Evolutionary conservation across 1,284 basidiomycete genomes (phyloP), one percentile per base, ranked within the genome.

Genomic region (Cutaneotrichosporon cutaneum): DNA sequence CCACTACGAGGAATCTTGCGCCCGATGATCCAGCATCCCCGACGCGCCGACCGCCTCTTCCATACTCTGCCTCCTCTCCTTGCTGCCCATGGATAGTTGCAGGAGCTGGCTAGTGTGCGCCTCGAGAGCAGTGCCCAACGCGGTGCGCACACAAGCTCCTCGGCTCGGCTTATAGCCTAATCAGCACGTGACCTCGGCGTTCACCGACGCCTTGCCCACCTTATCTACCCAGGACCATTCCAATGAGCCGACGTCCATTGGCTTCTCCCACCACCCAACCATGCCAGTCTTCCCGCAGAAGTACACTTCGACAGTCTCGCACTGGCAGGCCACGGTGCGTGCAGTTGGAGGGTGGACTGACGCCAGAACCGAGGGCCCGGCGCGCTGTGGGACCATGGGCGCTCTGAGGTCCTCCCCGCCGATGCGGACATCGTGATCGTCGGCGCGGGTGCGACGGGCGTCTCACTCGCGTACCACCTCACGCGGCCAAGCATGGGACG

Each of bases 351-450:
- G 16, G 32, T 13, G 10, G 16, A 11, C 53, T 60, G 14, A 60
- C 45, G 7, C 2, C 54, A 60, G 59, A 72, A 72, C 55, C 63
- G 69, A 27, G 70, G 70, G 11, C 58, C 56, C 1, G 58, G 58
- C 14, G 57, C 69, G 3, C 56, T 72, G 16, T 72, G 67, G 62
- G 68, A 65, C 52, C 61, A 72, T 33, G 66, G 66, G n/a, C 62
- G 65, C 14, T 50, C 60, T 5, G 65, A 57, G 8, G 18, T 44
- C 4, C 58, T 70, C 3, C 70, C 70, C 7, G 42, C 45, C 2
- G 65, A 60, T 2, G 64, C 67, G 3, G 70, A 72, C 62, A 68
- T 66, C 51, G 62, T 69, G 32, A 62, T 72, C 42, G 58, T 70
- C 45, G 70, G 70, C 10, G 70, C 66, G 0, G 70, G 70, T 39